A percentile compares a stretch with the other conserved stretches of the same genome.
phyloP scores from a whole-genome alignment of 1,139 yeast species.

The Scheffersomyces lignicola region DNA sequence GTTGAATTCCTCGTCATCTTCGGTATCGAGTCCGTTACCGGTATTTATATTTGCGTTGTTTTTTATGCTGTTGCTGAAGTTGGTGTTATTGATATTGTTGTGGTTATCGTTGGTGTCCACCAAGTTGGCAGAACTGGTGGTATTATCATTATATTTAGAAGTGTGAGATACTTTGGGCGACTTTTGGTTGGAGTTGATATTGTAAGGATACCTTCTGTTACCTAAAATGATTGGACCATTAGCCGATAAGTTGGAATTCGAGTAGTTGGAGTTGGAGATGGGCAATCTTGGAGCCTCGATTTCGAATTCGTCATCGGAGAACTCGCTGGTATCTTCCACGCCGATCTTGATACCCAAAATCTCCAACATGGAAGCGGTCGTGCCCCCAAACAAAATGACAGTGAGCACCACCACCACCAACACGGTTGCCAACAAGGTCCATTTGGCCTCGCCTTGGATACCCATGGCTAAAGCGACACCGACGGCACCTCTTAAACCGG shows the following conservation, averaged over 20 bases:
- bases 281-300: slow-evolving; percentile 71
- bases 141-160: slow-evolving; percentile 10
- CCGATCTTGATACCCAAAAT: slow-evolving; percentile 92
- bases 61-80: slow-evolving; percentile 5
- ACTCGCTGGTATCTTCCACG: slow-evolving; percentile 70
- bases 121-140: slow-evolving; percentile 8
- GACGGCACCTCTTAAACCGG: slow-evolving; percentile 97
- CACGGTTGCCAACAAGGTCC: slow-evolving; percentile 88
- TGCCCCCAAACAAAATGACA: slow-evolving; percentile 95
- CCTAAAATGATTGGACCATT: slow-evolving; percentile 21
- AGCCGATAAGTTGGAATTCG: slow-evolving; percentile 10
- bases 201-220: slow-evolving; percentile 30
- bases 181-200: slow-evolving; percentile 8
- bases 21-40: slow-evolving; percentile 16
- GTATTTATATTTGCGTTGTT: background rate
- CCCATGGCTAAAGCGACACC: slow-evolving; percentile 99
- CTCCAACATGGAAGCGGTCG: slow-evolving; percentile 97
- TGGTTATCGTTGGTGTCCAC: slow-evolving; percentile 7
- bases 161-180: slow-evolving; percentile 9
- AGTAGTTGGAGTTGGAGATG: slow-evolving; percentile 14
- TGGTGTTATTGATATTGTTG: slow-evolving; percentile 6
- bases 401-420: slow-evolving; percentile 95
- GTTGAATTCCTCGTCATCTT: slow-evolving; percentile 37
- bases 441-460: slow-evolving; percentile 89
- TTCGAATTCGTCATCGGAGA: slow-evolving; percentile 92